A percentile compares a stretch with the other conserved stretches of the same genome.
phyloP scores from a whole-genome alignment of 257 asterid genomes.

The Przewalskia tangutica region DNA sequence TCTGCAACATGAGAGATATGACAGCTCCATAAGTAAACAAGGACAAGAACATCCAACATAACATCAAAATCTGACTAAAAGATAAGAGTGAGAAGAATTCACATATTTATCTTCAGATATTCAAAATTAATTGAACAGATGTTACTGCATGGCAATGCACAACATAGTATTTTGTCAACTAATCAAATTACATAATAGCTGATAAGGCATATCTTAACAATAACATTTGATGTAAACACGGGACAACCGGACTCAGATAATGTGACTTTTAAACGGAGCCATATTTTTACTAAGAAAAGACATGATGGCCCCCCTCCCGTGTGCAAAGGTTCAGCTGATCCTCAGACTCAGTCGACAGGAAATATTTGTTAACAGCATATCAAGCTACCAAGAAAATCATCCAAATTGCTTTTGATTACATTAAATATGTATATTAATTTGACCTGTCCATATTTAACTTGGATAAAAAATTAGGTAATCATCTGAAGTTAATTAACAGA shows the following conservation, averaged over 20 bases:
- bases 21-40: background rate
- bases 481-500: too few species aligned
- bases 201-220: background rate
- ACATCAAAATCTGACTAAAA: background rate
- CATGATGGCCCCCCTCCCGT: background rate
- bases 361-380: background rate
- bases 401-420: too few species aligned
- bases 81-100: background rate
- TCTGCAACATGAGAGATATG: slow-evolving; percentile 39
- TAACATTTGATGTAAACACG: background rate
- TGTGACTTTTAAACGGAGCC: background rate
- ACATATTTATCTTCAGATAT: background rate
- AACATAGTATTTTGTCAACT: background rate
- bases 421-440: too few species aligned
- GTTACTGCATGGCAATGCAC: background rate
- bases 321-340: background rate
- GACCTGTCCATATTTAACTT: too few species aligned
- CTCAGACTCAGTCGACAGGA: background rate
- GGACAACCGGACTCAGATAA: background rate
- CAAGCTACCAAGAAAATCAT: background rate
- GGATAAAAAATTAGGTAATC: too few species aligned
- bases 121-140: background rate
- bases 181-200: background rate
- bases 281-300: background rate
- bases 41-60: background rate